Evolutionary conservation across 257 asterid genomes (phyloP).

Genomic region (Handroanthus guayacan): DNA sequence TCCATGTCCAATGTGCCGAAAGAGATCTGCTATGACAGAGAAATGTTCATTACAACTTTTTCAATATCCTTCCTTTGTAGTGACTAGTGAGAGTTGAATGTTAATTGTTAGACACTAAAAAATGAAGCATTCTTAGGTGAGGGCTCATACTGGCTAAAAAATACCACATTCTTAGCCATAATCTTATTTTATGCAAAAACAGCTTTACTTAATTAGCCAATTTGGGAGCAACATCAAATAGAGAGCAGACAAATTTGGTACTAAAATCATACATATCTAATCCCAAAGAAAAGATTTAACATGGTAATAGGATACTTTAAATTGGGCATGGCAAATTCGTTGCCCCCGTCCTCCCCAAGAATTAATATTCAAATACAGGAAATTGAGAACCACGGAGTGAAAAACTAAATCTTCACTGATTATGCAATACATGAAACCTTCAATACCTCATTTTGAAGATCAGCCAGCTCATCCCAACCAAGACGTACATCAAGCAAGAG

Average conservation of each 20-base stretch:
- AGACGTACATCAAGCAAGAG: slow-evolving; percentile 52
- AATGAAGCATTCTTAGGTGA: slow-evolving; percentile 8
- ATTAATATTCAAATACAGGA: slow-evolving; percentile 1
- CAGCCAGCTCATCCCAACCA: slow-evolving; percentile 63
- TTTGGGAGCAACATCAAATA: slow-evolving; percentile 29
- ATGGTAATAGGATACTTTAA: neutral
- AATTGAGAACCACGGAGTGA: slow-evolving; percentile 18
- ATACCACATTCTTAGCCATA: slow-evolving; percentile 25
- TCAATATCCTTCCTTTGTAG: neutral
- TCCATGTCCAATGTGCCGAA: slow-evolving; percentile 57
- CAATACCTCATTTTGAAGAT: slow-evolving; percentile 72
- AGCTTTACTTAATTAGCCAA: slow-evolving; percentile 14
- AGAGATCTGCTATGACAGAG: slow-evolving; percentile 55
- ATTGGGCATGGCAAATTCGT: slow-evolving; percentile 23
- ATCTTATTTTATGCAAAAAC: slow-evolving; percentile 14
- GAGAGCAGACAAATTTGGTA: slow-evolving; percentile 9
- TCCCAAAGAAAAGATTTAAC: slow-evolving; percentile 7
- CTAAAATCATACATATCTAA: slow-evolving; percentile 20
- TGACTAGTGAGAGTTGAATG: neutral
- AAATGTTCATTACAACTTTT: slow-evolving; percentile 34
- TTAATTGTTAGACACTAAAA: neutral
- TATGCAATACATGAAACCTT: slow-evolving; percentile 33
- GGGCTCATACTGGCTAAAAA: slow-evolving; percentile 12
- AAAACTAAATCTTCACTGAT: neutral
- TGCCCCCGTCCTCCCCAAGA: slow-evolving; percentile 5